Evolutionary conservation across 176 grass and related monocot species (phyloP).

Genomic region (Aegilops bicornis): DNA sequence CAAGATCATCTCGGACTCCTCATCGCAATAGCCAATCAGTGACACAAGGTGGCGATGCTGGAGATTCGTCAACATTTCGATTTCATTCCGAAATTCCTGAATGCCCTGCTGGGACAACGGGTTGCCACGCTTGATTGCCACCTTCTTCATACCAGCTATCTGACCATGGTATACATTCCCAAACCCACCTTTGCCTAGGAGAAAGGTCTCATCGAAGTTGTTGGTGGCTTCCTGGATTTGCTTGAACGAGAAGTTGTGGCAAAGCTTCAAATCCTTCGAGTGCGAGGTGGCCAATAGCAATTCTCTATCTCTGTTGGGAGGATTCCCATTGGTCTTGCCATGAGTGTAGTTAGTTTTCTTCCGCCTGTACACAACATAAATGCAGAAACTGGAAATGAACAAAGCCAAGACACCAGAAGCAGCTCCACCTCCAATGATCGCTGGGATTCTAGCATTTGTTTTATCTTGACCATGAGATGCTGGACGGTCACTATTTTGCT

Average conservation of each 20-base stretch:
- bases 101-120: slow-evolving; percentile 37
- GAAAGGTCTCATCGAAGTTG: neutral
- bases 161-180: neutral
- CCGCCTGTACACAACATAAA: too few species aligned
- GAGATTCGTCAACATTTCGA: too few species aligned
- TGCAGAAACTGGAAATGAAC: too few species aligned
- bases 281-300: neutral
- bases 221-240: slow-evolving; percentile 9
- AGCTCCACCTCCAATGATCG: too few species aligned
- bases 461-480: too few species aligned
- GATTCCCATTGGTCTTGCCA: neutral
- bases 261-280: neutral
- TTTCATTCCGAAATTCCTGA: too few species aligned
- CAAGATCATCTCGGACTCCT: too few species aligned
- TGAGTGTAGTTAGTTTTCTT: neutral
- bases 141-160: neutral
- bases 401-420: too few species aligned
- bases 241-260: neutral
- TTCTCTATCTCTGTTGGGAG: neutral
- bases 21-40: too few species aligned
- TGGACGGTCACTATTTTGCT: too few species aligned
- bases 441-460: too few species aligned
- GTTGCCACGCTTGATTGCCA: slow-evolving; percentile 44
- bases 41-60: too few species aligned
- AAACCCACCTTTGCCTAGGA: slow-evolving; percentile 5